Evolutionary conservation across 345 rosid species (phyloP).

Genomic region (Rhodamnia rubescens): DNA sequence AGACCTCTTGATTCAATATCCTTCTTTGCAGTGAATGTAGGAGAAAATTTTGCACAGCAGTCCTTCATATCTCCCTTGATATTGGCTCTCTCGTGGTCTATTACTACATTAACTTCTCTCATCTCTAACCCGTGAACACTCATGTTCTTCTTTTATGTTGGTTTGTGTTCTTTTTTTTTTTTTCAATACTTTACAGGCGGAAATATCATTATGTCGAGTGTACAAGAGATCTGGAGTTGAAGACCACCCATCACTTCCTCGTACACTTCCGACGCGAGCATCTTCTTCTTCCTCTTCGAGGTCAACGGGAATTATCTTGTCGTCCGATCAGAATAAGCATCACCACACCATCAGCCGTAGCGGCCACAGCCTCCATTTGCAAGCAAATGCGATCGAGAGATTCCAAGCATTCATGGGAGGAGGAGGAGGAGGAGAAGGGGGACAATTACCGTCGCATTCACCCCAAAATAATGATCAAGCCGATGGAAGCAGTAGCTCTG

Average conservation of each 20-base stretch:
- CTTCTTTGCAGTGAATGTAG: not conserved
- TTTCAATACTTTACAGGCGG: constrained; percentile 28
- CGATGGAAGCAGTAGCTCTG: constrained; percentile 50
- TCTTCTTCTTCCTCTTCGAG: constrained; percentile 20
- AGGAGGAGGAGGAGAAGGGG: not conserved
- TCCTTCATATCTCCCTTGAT: not conserved
- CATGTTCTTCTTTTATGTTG: not conserved
- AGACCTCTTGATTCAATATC: not conserved
- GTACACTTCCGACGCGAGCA: constrained; percentile 36
- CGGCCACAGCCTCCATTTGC: constrained; percentile 10
- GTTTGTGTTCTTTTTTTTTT: not conserved
- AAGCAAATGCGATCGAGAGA: not conserved
- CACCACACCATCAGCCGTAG: not conserved
- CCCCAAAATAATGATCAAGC: constrained; percentile 9
- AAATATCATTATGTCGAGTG: constrained; percentile 90
- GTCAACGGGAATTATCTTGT: not conserved
- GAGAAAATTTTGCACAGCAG: not conserved
- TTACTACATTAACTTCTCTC: not conserved
- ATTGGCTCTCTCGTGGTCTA: not conserved
- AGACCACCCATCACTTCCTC: constrained; percentile 81
- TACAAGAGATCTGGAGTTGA: constrained; percentile 95
- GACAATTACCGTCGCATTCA: constrained; percentile 7
- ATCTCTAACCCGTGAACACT: not conserved
- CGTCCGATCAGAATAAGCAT: not conserved
- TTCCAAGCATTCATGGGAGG: not conserved